Percentiles rank a stretch among this genome's conserved stretches.
Evolutionary conservation across 352 stramenopile genomes (phyloP).

Genomic region (Globisporangium radiosum): DNA sequence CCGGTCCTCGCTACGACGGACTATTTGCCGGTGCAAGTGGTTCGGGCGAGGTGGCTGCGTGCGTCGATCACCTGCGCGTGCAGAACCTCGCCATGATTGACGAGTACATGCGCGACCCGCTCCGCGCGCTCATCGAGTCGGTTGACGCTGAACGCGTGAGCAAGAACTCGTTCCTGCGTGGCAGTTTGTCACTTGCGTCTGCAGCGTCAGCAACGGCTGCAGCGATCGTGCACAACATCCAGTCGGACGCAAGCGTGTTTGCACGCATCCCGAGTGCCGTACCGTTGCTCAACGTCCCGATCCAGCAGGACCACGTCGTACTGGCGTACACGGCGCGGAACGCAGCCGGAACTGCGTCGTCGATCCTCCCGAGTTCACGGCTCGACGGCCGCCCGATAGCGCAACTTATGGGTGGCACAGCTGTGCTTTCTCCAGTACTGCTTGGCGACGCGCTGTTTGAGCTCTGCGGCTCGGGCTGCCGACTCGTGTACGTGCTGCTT

Average conservation of each 20-base stretch:
- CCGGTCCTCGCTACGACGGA: constrained; percentile 48
- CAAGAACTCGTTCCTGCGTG: constrained; percentile 38
- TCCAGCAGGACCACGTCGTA: constrained; percentile 44
- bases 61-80: constrained; percentile 40
- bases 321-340: constrained; percentile 43
- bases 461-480: constrained; percentile 39
- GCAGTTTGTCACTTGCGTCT: constrained; percentile 49
- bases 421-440: constrained; percentile 16
- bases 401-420: constrained; percentile 47
- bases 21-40: constrained; percentile 46
- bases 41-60: constrained; percentile 40
- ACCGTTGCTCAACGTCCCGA: constrained; percentile 38
- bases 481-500: constrained; percentile 48
- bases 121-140: constrained; percentile 58
- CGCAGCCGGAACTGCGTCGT: constrained; percentile 24
- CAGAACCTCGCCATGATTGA: constrained; percentile 47
- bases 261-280: constrained; percentile 43
- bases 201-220: constrained; percentile 54
- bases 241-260: constrained; percentile 43
- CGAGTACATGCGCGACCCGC: constrained; percentile 58
- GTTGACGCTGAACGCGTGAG: constrained; percentile 51
- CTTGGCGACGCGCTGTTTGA: constrained; percentile 36
- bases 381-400: constrained; percentile 47
- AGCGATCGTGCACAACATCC: constrained; percentile 68
- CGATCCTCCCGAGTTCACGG: constrained; percentile 37